Percentiles rank a stretch among this genome's conserved stretches.
These are phyloP conservation scores for Neurospora sp. DNA, from an alignment of 495 filamentous ascomycete species.

Conservation along the genomic window DNA sequence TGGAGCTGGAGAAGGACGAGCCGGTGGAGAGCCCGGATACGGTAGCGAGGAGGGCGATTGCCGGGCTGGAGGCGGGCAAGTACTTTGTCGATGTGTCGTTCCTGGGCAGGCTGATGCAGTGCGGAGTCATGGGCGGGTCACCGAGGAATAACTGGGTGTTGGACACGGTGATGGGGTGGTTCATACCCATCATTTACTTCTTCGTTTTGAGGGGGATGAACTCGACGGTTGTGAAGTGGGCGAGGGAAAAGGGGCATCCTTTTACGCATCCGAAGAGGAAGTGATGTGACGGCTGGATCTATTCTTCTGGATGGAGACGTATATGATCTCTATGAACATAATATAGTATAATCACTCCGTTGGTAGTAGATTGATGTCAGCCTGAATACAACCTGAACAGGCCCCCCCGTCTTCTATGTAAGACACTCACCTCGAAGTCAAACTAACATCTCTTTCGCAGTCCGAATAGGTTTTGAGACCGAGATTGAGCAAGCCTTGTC, in stretches of 20 bases:
- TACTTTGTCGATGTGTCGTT: constrained; percentile 66
- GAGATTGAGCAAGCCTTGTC: too few relatives aligned
- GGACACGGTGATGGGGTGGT: constrained; percentile 50
- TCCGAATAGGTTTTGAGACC: background rate
- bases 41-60: constrained; percentile 61
- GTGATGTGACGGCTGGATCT: background rate
- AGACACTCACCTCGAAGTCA: background rate
- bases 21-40: constrained; percentile 66
- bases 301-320: background rate
- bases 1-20: constrained; percentile 73
- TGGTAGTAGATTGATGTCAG: background rate
- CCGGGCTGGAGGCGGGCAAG: constrained; percentile 67
- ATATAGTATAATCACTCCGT: background rate
- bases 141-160: constrained; percentile 47
- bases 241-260: constrained; percentile 48
- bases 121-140: constrained; percentile 44
- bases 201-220: constrained; percentile 52
- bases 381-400: background rate
- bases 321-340: background rate
- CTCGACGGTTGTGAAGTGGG: constrained; percentile 47
- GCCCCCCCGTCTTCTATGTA: background rate
- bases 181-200: constrained; percentile 47
- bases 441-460: background rate
- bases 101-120: constrained; percentile 59
- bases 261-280: constrained; percentile 22